These are phyloP conservation scores for Pseudogymnoascus sp. DNA, from an alignment of 2,329 filamentous ascomycete species.

Conservation along the genomic window DNA sequence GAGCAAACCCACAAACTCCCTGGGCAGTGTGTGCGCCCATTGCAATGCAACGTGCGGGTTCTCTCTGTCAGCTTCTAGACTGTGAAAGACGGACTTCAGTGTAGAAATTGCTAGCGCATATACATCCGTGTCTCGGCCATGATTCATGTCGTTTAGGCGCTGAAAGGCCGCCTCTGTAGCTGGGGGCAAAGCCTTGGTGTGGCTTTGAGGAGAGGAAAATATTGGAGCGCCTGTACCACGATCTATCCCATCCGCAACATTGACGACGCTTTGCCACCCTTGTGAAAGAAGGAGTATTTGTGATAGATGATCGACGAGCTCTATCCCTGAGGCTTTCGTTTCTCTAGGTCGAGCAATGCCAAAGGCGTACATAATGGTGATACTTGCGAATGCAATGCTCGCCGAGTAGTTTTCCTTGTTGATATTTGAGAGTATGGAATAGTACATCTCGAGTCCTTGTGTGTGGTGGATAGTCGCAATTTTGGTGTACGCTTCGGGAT, in stretches of 20 bases:
- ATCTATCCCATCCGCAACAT: constrained; percentile 10
- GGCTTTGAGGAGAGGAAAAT: not conserved
- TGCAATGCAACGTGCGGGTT: constrained; percentile 12
- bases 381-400: constrained; percentile 18
- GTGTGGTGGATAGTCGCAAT: constrained; percentile 15
- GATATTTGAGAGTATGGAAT: constrained; percentile 12
- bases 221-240: not conserved
- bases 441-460: constrained; percentile 12
- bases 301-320: constrained; percentile 13
- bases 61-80: not conserved
- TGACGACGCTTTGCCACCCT: constrained; percentile 16
- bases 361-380: constrained; percentile 15
- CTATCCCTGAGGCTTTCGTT: not conserved
- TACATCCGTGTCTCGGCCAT: not conserved
- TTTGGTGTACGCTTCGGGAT: constrained; percentile 8
- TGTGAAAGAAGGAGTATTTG: constrained; percentile 15
- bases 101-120: constrained; percentile 12
- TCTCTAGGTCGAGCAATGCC: constrained; percentile 10
- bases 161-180: constrained; percentile 11
- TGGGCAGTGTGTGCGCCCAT: constrained; percentile 12
- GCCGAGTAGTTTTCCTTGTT: constrained; percentile 14
- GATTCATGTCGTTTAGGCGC: constrained; percentile 12
- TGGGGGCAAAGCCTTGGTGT: not conserved
- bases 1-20: constrained; percentile 13
- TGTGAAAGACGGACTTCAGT: constrained; percentile 11